Evolutionary conservation across 371 early-diverging fungal genomes (phyloP).

Genomic region (Quaeritorhiza haematococci): DNA sequence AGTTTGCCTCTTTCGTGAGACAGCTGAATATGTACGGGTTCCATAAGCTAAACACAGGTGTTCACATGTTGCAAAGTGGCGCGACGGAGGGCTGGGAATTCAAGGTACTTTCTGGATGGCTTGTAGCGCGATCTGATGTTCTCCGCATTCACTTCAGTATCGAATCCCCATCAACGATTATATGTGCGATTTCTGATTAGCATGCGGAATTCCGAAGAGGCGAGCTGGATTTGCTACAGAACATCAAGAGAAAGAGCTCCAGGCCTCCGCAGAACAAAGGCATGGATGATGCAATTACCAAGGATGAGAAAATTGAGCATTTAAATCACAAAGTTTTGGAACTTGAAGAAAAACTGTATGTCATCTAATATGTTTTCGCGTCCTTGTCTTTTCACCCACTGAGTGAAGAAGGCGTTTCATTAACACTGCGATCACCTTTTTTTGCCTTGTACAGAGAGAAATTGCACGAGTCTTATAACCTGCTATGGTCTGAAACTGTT

Average conservation of each 20-base stretch:
- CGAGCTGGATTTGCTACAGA: conserved; percentile 47
- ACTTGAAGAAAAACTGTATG: conserved; percentile 27
- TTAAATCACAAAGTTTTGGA: conserved; percentile 12
- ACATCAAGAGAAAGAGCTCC: conserved; percentile 61
- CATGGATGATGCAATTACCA: neutral
- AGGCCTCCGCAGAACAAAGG: conserved; percentile 16
- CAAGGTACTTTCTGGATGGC: too few relatives aligned
- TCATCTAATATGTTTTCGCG: too few relatives aligned
- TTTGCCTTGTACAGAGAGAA: conserved; percentile 16
- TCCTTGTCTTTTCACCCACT: neutral
- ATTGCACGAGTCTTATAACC: conserved; percentile 23
- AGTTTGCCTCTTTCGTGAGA: neutral
- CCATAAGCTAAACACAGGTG: conserved; percentile 56
- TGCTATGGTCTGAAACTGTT: conserved; percentile 28
- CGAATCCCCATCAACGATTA: too few relatives aligned
- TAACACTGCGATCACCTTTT: neutral
- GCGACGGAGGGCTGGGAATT: conserved; percentile 70
- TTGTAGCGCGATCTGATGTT: neutral
- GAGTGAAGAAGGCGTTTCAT: conserved; percentile 1
- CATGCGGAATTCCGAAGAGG: conserved; percentile 62
- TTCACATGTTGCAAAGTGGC: conserved; percentile 56
- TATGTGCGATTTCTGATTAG: too few relatives aligned
- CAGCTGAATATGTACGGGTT: neutral
- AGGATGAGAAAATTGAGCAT: conserved; percentile 16
- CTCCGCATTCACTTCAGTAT: neutral